Base-by-base conservation (phyloP, 176 grass and related monocot species). In the Thinopyrum elongatum region DNA sequence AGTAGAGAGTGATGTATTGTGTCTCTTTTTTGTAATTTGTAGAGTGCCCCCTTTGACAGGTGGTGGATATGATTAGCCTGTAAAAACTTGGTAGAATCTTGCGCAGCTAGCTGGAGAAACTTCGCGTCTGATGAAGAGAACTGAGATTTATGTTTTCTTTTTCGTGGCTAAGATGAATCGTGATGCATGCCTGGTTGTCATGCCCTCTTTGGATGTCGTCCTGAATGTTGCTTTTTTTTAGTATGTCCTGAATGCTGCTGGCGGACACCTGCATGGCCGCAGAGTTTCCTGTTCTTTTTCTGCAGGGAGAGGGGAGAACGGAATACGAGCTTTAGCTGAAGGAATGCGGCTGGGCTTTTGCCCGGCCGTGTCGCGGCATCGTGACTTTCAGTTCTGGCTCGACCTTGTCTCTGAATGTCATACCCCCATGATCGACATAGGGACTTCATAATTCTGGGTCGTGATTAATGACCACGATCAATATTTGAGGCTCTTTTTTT, bases 51-150 rank as follows among this genome's bases (percentile, higher is more conserved):
- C 31, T 68, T 74, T 83, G 66, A 58, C 66, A 36, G 83, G 26
- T 74, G 78, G 16, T 59, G 78, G 55, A 71, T 77, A 12, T 81
- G 41, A 30, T 76, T 84, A 76, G 38, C 27, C 58, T 36, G 38
- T 65, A 65, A 76, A 49, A 65, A 3, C 38, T 44, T 25, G 17
- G 5, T 64, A 76, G 57, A 76, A 44, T 9, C 26, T 61, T 30
- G 57, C 69, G 17, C 16, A 62, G 36, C 70, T 17, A 75, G 72
- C 16, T 76, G 82, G 55, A 62, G 6, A 74, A 60, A 21, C 15
- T 74, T 22, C 69, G 10, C 10, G 10, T 39, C 11, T 61, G 51
- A 38, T 23, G 55, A 60, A 46, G 21, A n/a, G 19, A 60, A 16
- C 62, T 63, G 38, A 74, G 17, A 14, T 38, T 42, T n/a, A 1